Base-by-base conservation (phyloP, 768 basidiomycete species). In the Suillus hirtellus region DNA sequence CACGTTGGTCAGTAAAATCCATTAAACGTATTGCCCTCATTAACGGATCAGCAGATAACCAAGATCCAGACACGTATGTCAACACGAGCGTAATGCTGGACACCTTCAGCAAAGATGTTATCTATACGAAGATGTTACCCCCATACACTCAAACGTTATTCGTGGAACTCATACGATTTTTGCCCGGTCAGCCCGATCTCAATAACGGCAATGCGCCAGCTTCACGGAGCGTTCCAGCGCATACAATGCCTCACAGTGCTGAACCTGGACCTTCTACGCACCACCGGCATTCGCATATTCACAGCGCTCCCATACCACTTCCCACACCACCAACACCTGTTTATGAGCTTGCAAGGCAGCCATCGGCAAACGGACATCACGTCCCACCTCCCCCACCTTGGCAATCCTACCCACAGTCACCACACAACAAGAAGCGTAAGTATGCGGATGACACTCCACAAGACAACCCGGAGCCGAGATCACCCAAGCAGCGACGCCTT, bases 1-100 rank as follows among this genome's bases (percentile, higher is more conserved):
- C 84, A 89, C 66, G 75, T 82, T 21, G 81, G 89, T 89, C 64
- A 38, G 82, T 79, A 53, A 60, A 61, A 59, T 66, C 53, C 62
- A 17, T 21, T 58, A 9, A 47, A 24, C 50, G 53, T 44, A 46
- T 63, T 67, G 44, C 61, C 63, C 54, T 62, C 61, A 62, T 59
- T 65, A 50, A 64, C 71, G 55, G 65, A 75, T 14, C 4, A 40
- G 24, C 60, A 76, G 84, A 86, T 49, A 80, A 77, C 50, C 75
- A 76, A 21, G 83, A 84, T 42, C 69, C 72, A 5, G 88, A 90
- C 55, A 78, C 82, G 2, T 93, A 89, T 70, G 86, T 93, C 43
- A 85, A 93, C 70, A 86, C 84, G 7, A 82, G 84, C 65, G 84
- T 84, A 65, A 93, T 93, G 87, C 75, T 92, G 44, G 87, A 92